These are phyloP conservation scores for Colletotrichum agaves DNA, from an alignment of 2,329 filamentous ascomycete genomes.

Conservation along the genomic window DNA sequence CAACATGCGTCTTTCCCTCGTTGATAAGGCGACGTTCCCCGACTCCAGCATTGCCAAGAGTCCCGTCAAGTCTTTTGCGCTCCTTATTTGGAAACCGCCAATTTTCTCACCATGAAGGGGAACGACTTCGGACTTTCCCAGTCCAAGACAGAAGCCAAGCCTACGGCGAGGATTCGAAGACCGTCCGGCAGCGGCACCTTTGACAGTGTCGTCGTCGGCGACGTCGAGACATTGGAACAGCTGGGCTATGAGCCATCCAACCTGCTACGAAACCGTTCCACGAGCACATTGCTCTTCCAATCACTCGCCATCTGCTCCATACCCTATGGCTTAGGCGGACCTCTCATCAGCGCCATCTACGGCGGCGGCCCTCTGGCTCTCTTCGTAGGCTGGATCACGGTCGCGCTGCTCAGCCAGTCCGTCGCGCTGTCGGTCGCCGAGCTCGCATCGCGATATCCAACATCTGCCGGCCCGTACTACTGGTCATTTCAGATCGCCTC, in stretches of 20 bases:
- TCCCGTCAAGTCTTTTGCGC: no score
- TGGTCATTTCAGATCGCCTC: constrained; percentile 68
- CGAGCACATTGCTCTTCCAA: constrained; percentile 77
- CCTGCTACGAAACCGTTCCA: constrained; percentile 71
- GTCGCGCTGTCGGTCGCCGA: not conserved
- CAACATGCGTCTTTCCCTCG: no score
- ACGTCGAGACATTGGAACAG: constrained; percentile 70
- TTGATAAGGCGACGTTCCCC: no score
- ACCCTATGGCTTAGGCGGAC: constrained; percentile 75
- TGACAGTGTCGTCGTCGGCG: constrained; percentile 47
- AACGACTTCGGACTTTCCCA: not conserved
- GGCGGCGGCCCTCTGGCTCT: not conserved
- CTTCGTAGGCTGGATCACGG: not conserved
- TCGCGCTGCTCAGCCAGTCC: not conserved
- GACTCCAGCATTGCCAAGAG: no score
- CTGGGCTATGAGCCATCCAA: constrained; percentile 73
- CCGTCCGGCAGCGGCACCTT: not conserved
- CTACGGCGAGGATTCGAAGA: not conserved
- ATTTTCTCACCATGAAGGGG: not conserved
- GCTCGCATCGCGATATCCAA: not conserved
- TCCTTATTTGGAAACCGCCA: no score
- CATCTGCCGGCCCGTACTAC: constrained; percentile 51
- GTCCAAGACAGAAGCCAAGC: not conserved
- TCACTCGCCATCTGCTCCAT: constrained; percentile 80
- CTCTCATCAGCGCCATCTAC: constrained; percentile 59